phyloP scores from a whole-genome alignment of 2,329 filamentous ascomycete genomes.

The Mollisiaceae sp. region DNA sequence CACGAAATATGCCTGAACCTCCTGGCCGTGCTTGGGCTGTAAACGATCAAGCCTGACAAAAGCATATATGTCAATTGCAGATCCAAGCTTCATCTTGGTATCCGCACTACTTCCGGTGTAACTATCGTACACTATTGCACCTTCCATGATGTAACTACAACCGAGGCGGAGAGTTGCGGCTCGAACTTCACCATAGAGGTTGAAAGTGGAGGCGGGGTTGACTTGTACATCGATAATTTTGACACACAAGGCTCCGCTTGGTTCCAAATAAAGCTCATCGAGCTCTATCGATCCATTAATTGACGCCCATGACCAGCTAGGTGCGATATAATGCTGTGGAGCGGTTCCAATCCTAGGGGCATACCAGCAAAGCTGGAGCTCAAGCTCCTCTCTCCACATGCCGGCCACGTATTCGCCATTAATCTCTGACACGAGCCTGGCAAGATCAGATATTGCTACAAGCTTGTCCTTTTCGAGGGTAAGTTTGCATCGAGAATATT shows the following conservation, averaged over 20 bases:
- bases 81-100: background rate
- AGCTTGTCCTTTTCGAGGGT: conserved; percentile 38
- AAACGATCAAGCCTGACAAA: background rate
- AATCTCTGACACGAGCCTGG: conserved; percentile 14
- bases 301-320: conserved; percentile 30
- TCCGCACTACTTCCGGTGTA: background rate
- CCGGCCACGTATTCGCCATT: conserved; percentile 29
- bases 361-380: conserved; percentile 24
- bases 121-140: background rate
- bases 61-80: background rate
- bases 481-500: conserved; percentile 35
- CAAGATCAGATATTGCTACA: conserved; percentile 39
- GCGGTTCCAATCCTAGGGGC: background rate
- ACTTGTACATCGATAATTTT: background rate
- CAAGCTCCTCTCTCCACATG: conserved; percentile 23
- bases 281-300: conserved; percentile 9
- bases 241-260: background rate
- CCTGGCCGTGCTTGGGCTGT: background rate
- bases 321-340: conserved; percentile 16
- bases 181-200: conserved; percentile 5
- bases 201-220: background rate
- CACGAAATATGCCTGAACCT: background rate
- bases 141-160: background rate
- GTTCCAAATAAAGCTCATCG: background rate
- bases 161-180: background rate